Conservation (phyloP, 768 basidiomycete species). For the Pisolithus orientalis region DNA sequence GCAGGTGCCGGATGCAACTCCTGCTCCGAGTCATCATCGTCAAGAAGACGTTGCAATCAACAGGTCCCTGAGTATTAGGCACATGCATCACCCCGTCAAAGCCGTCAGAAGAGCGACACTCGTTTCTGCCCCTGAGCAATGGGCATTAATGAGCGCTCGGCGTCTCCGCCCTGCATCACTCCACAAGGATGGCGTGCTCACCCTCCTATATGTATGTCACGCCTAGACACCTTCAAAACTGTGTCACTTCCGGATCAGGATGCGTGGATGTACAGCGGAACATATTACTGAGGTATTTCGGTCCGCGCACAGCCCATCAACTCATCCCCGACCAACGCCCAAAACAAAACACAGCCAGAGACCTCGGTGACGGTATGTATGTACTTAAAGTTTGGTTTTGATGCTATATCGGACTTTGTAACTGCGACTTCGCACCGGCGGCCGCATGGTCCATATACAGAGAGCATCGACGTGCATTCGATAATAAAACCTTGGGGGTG, state of each 20-base stretch:
- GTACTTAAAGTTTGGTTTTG: neutral
- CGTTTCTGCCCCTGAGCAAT: neutral
- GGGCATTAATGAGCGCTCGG: neutral
- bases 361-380: neutral
- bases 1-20: neutral
- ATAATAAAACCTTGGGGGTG: neutral
- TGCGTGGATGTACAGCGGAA: neutral
- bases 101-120: neutral
- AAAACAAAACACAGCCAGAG: neutral
- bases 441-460: neutral
- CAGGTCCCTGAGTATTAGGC: neutral
- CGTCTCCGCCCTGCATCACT: neutral
- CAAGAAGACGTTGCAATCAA: neutral
- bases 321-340: neutral
- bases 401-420: neutral
- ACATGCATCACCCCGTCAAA: neutral
- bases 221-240: neutral
- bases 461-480: neutral
- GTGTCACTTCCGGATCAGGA: neutral
- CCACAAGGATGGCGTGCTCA: slow-evolving; percentile 1
- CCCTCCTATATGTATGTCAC: neutral
- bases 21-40: neutral
- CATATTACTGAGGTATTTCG: neutral
- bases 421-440: neutral
- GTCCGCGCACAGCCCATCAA: neutral